A percentile compares a stretch with the other conserved stretches of the same genome.
These are phyloP conservation scores for Starmera stellimalicola DNA, from an alignment of 1,139 yeast species.

Conservation along the genomic window DNA sequence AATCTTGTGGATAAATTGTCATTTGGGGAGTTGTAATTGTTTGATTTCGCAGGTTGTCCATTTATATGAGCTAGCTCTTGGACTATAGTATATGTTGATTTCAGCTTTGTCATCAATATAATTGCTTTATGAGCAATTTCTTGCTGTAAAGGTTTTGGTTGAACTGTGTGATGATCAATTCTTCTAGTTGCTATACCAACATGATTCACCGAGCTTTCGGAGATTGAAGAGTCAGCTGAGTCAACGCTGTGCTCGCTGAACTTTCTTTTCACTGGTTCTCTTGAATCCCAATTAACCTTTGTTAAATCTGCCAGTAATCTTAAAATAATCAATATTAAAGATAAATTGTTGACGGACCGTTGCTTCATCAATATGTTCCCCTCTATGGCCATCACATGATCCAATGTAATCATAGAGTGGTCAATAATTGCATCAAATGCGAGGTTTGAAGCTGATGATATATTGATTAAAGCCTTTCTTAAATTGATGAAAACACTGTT, in stretches of 20 bases:
- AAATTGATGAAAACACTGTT: slow-evolving; percentile 14
- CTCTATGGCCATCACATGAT: slow-evolving; percentile 16
- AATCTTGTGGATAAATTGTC: slow-evolving; percentile 15
- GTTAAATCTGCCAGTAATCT: slow-evolving; percentile 23
- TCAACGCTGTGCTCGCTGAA: slow-evolving; percentile 10
- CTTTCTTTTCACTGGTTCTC: slow-evolving; percentile 16
- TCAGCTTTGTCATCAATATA: slow-evolving; percentile 16
- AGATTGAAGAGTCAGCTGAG: slow-evolving; percentile 11
- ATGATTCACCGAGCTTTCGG: slow-evolving; percentile 11
- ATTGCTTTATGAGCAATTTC: slow-evolving; percentile 19
- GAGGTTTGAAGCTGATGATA: slow-evolving; percentile 12
- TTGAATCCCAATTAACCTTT: slow-evolving; percentile 23
- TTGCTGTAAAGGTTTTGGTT: slow-evolving; percentile 20
- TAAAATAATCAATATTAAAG: slow-evolving; percentile 21
- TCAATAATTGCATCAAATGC: slow-evolving; percentile 12
- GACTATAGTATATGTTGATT: slow-evolving; percentile 17
- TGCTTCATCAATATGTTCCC: slow-evolving; percentile 20
- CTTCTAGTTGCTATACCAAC: slow-evolving; percentile 16
- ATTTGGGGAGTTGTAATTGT: neutral
- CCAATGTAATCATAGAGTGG: slow-evolving; percentile 10
- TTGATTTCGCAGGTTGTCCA: slow-evolving; percentile 11
- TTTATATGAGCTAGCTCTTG: slow-evolving; percentile 19
- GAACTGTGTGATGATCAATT: slow-evolving; percentile 20
- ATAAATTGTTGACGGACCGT: slow-evolving; percentile 16
- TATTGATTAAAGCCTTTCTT: slow-evolving; percentile 16